Evolutionary conservation across 2,329 filamentous ascomycete species (phyloP).

Genomic region (Colletotrichum lini): DNA sequence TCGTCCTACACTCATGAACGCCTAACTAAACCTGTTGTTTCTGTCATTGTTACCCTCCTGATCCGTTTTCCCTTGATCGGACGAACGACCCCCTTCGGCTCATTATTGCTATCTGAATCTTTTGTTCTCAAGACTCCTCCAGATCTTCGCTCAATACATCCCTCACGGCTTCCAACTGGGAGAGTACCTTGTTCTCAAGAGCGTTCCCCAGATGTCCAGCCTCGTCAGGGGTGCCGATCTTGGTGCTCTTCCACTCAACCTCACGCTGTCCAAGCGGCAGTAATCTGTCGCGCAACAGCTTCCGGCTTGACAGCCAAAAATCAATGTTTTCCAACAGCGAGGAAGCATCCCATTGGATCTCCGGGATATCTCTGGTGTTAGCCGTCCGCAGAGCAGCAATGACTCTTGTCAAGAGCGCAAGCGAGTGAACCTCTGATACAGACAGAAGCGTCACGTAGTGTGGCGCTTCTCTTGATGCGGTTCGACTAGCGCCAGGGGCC

Average conservation of each 20-base stretch:
- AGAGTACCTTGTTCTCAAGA: constrained; percentile 83
- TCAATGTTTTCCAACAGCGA: constrained; percentile 86
- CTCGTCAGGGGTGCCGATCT: constrained; percentile 52
- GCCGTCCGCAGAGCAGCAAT: constrained; percentile 75
- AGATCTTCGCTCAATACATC: constrained; percentile 68
- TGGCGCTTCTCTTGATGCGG: constrained; percentile 62
- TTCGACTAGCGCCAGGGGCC: constrained; percentile 68
- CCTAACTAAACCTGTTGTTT: constrained; percentile 26
- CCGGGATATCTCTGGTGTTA: constrained; percentile 80
- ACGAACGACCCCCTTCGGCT: constrained; percentile 4
- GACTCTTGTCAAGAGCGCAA: constrained; percentile 82
- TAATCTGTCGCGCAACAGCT: constrained; percentile 79
- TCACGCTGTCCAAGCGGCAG: constrained; percentile 82
- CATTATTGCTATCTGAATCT: constrained; percentile 16
- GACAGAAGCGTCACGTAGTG: constrained; percentile 81
- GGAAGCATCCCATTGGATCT: constrained; percentile 81
- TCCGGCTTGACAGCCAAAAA: constrained; percentile 80
- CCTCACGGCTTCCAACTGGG: constrained; percentile 74
- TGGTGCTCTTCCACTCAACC: constrained; percentile 69
- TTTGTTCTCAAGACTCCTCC: constrained; percentile 49
- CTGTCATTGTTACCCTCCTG: constrained; percentile 24
- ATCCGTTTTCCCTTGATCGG: constrained; percentile 22
- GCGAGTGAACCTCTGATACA: constrained; percentile 83
- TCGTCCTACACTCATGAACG: constrained; percentile 37
- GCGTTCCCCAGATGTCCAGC: constrained; percentile 63